Conservation (phyloP, 345 rosid species). For the Melaleuca quinquenervia region DNA sequence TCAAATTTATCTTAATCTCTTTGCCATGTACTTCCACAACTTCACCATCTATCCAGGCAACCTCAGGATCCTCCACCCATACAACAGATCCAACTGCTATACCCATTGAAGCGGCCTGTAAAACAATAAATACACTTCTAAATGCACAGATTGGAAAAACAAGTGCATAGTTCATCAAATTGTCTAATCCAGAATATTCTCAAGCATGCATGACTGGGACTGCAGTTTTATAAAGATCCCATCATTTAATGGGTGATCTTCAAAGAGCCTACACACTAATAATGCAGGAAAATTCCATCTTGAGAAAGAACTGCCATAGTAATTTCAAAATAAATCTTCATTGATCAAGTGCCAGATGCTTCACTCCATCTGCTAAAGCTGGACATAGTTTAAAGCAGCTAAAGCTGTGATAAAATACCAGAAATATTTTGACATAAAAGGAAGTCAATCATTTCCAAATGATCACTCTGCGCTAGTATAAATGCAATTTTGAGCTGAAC, state of each 20-base stretch:
- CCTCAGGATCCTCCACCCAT: conserved; percentile 81
- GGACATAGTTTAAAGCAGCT: not conserved
- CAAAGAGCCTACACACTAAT: not conserved
- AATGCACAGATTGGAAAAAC: not conserved
- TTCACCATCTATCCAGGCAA: conserved; percentile 88
- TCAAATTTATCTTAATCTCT: conserved; percentile 47
- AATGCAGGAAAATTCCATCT: not conserved
- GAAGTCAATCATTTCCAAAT: not conserved
- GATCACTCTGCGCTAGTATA: not conserved
- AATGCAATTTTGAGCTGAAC: not conserved
- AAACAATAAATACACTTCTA: not conserved
- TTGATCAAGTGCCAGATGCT: not conserved
- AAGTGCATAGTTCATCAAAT: not conserved
- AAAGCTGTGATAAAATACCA: not conserved
- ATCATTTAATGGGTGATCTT: not conserved
- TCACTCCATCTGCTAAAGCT: not conserved
- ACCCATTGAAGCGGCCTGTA: not conserved
- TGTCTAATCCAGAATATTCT: not conserved
- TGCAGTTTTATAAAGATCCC: not conserved
- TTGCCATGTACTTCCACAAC: conserved; percentile 48
- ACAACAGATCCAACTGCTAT: conserved; percentile 56
- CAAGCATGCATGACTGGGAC: not conserved
- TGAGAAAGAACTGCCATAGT: not conserved
- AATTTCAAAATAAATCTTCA: not conserved
- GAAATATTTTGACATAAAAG: not conserved